These are phyloP conservation scores for Prasinococcaceae sp. DNA, from an alignment of 139 green algal species.

Conservation along the genomic window DNA sequence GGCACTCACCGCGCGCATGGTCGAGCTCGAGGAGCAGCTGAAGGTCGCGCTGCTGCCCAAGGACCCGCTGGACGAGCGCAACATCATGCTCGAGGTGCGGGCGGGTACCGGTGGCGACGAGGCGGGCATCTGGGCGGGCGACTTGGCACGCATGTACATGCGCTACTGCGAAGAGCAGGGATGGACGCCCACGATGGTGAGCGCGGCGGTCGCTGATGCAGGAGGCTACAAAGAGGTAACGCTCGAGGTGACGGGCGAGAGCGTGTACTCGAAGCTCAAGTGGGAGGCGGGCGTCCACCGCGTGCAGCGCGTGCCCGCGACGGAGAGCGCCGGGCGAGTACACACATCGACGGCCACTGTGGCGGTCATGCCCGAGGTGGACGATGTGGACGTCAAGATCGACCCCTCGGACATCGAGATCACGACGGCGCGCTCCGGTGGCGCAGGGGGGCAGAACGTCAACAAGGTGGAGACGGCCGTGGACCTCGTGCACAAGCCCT, in stretches of 20 bases:
- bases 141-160: slow-evolving; percentile 73
- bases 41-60: slow-evolving; percentile 64
- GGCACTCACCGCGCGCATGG: slow-evolving; percentile 22
- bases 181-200: slow-evolving; percentile 54
- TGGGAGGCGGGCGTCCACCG: slow-evolving; percentile 93
- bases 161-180: slow-evolving; percentile 41
- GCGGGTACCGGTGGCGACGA: slow-evolving; percentile 67
- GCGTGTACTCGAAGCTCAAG: slow-evolving; percentile 65
- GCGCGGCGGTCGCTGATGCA: slow-evolving; percentile 34
- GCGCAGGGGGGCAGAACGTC: slow-evolving; percentile 85
- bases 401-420: slow-evolving; percentile 74
- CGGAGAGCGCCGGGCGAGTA: slow-evolving; percentile 73
- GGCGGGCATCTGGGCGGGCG: slow-evolving; percentile 54
- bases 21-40: slow-evolving; percentile 33
- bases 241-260: slow-evolving; percentile 29
- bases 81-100: slow-evolving; percentile 68
- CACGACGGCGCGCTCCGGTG: slow-evolving; percentile 66
- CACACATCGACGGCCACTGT: slow-evolving; percentile 87
- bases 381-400: slow-evolving; percentile 67
- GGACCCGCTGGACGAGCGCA: slow-evolving; percentile 62
- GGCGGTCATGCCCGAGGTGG: slow-evolving; percentile 65
- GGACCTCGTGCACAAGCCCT: slow-evolving; percentile 95
- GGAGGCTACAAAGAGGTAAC: slow-evolving; percentile 74
- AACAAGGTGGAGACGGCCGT: slow-evolving; percentile 94
- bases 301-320: slow-evolving; percentile 91